Evolutionary conservation across 2,329 filamentous ascomycete genomes (phyloP).

Genomic region (Byssochlamys sp.): DNA sequence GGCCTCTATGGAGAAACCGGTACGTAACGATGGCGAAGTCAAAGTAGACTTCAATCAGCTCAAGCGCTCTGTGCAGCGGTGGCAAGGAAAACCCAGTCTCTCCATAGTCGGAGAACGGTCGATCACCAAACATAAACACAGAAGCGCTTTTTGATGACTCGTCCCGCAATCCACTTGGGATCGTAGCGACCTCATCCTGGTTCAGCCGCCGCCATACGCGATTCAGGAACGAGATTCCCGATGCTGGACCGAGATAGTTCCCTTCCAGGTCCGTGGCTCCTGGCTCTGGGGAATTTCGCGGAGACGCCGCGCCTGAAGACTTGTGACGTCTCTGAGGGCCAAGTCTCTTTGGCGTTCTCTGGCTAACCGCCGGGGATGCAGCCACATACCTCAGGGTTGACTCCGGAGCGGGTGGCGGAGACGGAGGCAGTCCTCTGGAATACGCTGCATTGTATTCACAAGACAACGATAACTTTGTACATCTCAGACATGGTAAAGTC

Average conservation of each 20-base stretch:
- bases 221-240: conserved; percentile 49
- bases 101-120: conserved; percentile 33
- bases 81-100: conserved; percentile 31
- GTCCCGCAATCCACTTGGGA: conserved; percentile 19
- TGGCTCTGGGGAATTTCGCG: conserved; percentile 36
- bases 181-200: conserved; percentile 39
- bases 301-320: conserved; percentile 10
- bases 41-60: conserved; percentile 47
- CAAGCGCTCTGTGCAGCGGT: conserved; percentile 28
- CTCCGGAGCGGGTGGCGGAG: conserved; percentile 16
- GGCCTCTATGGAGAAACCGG: conserved; percentile 48
- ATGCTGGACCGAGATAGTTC: conserved; percentile 47
- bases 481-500: conserved; percentile 27
- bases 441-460: conserved; percentile 31
- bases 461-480: conserved; percentile 20
- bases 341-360: neutral
- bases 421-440: conserved; percentile 27
- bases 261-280: conserved; percentile 44
- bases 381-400: conserved; percentile 8
- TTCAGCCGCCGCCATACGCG: conserved; percentile 59
- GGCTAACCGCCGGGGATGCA: conserved; percentile 2
- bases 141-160: conserved; percentile 34
- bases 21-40: conserved; percentile 54
- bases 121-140: conserved; percentile 43
- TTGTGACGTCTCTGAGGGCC: neutral